These are phyloP conservation scores for Solanum gandarillasii DNA, from an alignment of 257 asterid species.

Conservation along the genomic window DNA sequence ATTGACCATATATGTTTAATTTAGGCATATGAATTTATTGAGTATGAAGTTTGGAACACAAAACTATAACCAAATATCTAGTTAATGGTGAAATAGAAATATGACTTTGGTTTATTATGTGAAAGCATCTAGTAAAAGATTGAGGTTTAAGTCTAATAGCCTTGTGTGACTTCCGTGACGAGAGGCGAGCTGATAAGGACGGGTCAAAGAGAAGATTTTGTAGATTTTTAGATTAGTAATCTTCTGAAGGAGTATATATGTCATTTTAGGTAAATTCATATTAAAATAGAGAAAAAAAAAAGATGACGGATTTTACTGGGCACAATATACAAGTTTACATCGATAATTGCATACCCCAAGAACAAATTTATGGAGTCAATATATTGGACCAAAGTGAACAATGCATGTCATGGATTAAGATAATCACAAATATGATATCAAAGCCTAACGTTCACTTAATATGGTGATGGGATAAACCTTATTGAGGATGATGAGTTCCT, in stretches of 20 bases:
- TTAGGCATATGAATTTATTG: neutral
- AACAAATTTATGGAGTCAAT: neutral
- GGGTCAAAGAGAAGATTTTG: neutral
- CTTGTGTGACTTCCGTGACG: neutral
- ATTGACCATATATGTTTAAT: neutral
- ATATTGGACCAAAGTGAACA: neutral
- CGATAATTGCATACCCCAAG: neutral
- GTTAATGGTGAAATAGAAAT: neutral
- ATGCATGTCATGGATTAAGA: neutral
- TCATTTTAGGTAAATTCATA: no score
- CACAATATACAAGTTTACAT: neutral
- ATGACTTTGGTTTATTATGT: neutral
- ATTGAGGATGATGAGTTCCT: neutral
- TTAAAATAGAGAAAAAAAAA: neutral
- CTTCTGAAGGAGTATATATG: no score
- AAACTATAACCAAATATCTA: neutral
- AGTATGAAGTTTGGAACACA: neutral
- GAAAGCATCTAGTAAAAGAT: neutral
- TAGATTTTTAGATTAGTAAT: neutral
- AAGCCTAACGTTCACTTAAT: neutral
- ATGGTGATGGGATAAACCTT: neutral
- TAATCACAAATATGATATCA: neutral
- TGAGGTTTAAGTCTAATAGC: neutral
- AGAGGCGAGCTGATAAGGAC: neutral
- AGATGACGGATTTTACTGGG: neutral